Base-by-base conservation (phyloP, 108 stramenopile genomes). In the Mediolabrus comicus region DNA sequence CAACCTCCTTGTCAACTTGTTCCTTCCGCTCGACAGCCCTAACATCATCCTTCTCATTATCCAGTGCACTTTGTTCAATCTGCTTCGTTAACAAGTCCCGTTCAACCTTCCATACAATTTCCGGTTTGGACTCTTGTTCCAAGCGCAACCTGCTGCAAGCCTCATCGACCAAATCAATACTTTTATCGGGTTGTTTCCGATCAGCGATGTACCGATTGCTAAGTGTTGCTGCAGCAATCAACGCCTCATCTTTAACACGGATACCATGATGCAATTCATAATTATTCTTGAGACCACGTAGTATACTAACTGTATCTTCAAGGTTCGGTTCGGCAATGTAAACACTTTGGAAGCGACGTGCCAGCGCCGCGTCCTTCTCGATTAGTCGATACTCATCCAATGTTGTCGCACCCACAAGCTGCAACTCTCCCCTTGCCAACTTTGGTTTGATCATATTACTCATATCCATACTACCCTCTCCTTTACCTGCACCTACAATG, bases 321-420 rank as follows among this genome's bases (percentile, higher is more conserved):
- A 97, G 95, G 36, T 79, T 86, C 29, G 99, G 99, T 71, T 99
- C 95, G 39, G 86, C 84, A 58, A 98, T 91, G 65, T 88, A 82
- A 7, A 99, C 99, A 69, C 98, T 95, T 76, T 99, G 99, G 75
- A 99, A 99, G 25, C 99, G 87, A 31, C 99, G 92, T 73, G 98
- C 98, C 43, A 99, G 76, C 2, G 99, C 99, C 80, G 97, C 96
- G 63, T 98, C 99, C 69, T 98, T 96, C 81, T 98, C 97, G 62
- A 99, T 96, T 68, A 96, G 79, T 57, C 95, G 91, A 84, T 98
- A 99, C 68, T 99, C 99, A 69, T 95, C 91, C n/a, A 97, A 77
- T 0, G 99, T 99, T 19, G 98, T 99, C 22, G 99, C 98, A 41
- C 99, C 98, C 71, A 99, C 96, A 71, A 96, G 96, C 6, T 97